These are phyloP conservation scores for Nicotiana undulata DNA, from an alignment of 257 asterid genomes.

Conservation along the genomic window DNA sequence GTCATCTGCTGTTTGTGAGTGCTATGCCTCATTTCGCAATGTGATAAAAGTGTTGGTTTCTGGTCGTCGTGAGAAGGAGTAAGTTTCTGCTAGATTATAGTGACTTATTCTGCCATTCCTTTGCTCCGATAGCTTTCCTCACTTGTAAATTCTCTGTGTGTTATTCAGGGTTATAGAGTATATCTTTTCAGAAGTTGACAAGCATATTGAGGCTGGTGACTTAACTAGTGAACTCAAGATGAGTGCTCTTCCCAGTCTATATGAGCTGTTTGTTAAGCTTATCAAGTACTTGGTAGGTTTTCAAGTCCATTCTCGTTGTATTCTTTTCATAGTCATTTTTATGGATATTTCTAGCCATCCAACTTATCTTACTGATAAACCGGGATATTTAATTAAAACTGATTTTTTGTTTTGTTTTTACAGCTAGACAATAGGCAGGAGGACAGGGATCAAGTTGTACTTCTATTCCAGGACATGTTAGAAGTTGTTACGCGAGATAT, in stretches of 20 bases:
- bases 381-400: conserved; percentile 9
- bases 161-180: conserved; percentile 69
- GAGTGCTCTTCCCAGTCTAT: conserved; percentile 80
- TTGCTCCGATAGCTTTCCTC: background rate
- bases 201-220: conserved; percentile 55
- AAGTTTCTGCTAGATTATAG: conserved; percentile 21
- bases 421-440: conserved; percentile 87
- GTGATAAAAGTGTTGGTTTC: conserved; percentile 62
- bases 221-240: conserved; percentile 58
- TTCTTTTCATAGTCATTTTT: background rate
- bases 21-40: conserved; percentile 89
- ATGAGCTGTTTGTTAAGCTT: conserved; percentile 83
- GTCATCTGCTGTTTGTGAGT: conserved; percentile 93
- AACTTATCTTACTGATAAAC: background rate
- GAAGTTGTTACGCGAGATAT: conserved; percentile 96
- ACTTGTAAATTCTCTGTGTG: background rate
- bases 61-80: conserved; percentile 73
- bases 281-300: conserved; percentile 84
- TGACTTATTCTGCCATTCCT: background rate
- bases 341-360: background rate
- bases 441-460: conserved; percentile 95
- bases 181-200: conserved; percentile 84
- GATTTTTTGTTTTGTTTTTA: conserved; percentile 16
- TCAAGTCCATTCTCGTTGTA: background rate
- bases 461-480: conserved; percentile 98